A percentile compares a stretch with the other conserved stretches of the same genome.
phyloP scores from a whole-genome alignment of 345 rosid genomes.

The Populus euphratica region DNA sequence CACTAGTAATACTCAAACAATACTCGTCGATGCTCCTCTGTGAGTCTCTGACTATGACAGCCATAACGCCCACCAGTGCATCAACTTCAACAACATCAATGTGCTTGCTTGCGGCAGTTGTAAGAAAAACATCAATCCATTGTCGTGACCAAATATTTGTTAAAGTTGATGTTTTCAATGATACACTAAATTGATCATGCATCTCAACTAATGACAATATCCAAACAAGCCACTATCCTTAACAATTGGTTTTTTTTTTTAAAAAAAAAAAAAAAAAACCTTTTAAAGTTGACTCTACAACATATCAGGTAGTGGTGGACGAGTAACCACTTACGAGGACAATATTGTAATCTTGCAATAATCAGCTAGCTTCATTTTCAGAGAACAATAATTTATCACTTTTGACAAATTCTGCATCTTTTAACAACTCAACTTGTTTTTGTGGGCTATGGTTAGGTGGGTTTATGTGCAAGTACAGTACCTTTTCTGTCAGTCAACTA shows the following conservation, averaged over 20 bases:
- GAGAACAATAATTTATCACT: neutral
- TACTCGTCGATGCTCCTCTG: neutral
- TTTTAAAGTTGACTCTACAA: no score
- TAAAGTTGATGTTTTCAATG: neutral
- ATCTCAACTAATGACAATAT: no score
- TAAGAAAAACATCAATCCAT: slow-evolving; percentile 15
- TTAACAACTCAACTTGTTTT: neutral
- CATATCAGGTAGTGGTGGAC: no score
- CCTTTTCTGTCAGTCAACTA: neutral
- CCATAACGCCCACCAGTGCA: neutral
- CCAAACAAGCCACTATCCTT: neutral
- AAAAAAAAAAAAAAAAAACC: no score
- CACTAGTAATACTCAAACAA: no score
- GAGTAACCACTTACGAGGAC: no score
- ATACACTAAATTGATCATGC: neutral
- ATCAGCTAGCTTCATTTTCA: neutral
- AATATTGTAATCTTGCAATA: no score
- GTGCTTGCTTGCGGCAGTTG: slow-evolving; percentile 15
- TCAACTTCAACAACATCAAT: neutral
- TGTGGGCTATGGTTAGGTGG: neutral
- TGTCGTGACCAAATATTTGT: neutral
- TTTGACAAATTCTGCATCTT: neutral
- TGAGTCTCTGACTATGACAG: neutral
- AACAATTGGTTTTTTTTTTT: no score
- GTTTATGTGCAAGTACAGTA: neutral